These are phyloP conservation scores for Naematelia aurantialba DNA, from an alignment of 768 basidiomycete genomes.

Conservation along the genomic window DNA sequence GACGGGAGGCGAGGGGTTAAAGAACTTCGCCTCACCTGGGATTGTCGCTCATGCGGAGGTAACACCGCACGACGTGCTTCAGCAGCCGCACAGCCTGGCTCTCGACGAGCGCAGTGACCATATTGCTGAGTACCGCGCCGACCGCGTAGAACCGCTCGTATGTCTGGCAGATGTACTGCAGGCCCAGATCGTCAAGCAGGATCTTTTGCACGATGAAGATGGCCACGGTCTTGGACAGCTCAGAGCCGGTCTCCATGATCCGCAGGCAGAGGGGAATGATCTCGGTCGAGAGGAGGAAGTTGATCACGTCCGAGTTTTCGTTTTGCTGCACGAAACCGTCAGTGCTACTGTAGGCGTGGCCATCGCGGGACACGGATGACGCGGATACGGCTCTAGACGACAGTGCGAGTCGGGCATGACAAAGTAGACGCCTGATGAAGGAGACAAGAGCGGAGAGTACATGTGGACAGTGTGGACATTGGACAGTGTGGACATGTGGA, in stretches of 20 bases:
- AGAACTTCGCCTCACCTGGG: conserved; percentile 64
- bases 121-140: conserved; percentile 94
- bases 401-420: background rate
- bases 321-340: conserved; percentile 85
- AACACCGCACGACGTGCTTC: conserved; percentile 98
- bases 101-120: conserved; percentile 97
- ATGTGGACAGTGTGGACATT: background rate
- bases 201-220: conserved; percentile 99
- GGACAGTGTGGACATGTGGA: conserved; percentile 3
- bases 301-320: conserved; percentile 97
- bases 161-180: conserved; percentile 99
- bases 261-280: conserved; percentile 98
- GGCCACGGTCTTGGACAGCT: conserved; percentile 96
- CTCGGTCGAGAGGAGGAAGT: conserved; percentile 97
- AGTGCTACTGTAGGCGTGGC: no score
- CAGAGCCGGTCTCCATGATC: conserved; percentile 99
- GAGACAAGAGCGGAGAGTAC: background rate
- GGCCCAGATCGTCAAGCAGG: conserved; percentile 90
- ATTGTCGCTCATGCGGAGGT: conserved; percentile 92
- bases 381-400: no score
- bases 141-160: conserved; percentile 99
- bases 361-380: no score
- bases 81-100: conserved; percentile 92
- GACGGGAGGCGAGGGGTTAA: background rate
- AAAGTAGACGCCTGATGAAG: background rate